Base-by-base conservation (phyloP, 192 early-diverging fungal genomes). In the Geosiphon pyriformis region DNA sequence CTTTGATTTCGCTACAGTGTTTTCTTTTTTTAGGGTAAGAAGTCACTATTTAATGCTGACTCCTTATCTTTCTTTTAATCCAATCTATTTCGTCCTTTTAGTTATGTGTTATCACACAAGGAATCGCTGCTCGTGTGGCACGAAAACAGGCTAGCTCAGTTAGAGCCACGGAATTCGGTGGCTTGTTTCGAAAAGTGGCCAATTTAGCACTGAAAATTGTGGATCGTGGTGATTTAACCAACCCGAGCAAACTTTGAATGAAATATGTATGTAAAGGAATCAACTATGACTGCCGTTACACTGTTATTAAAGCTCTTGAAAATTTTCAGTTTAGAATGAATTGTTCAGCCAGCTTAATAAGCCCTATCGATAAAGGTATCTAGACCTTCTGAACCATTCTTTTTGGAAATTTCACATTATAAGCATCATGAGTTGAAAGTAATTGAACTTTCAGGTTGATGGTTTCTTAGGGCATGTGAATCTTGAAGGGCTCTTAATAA, bases 71-170 rank as follows among this genome's bases (percentile, higher is more conserved):
- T 48, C 52, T n/a, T 18, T 56, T 12, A 2, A n/a, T 27, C 58
- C 3, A 32, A 63, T 72, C 37, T 26, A 52, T 25, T 11, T 2
- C 60, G 23, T 4, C 0, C 42, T 2, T 70, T 30, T 63, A 85
- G 76, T 76, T 90, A 31, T 75, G 88, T 0, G 90, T 94, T 17
- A 92, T 94, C 67, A 68, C 81, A 56, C 93, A 95, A 72, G 95
- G 95, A 37, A 89, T 98, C 55, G 85, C 88, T n/a, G 95, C 94
- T 0, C 78, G 95, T 33, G 83, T 94, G 23, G 88, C 86, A 0
- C 81, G 85, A 65, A 88, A 89, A 62, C 95, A 98, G 76, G 93
- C 94, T 8, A 89, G 87, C 61, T 95, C 93, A 42, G 80, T 76
- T 25, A 58, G 82, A 53, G 85, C 85, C 18, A 67, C 70, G 54